Conservation (phyloP, 495 filamentous ascomycete species). For the Hypoxylon crocopeplum region DNA sequence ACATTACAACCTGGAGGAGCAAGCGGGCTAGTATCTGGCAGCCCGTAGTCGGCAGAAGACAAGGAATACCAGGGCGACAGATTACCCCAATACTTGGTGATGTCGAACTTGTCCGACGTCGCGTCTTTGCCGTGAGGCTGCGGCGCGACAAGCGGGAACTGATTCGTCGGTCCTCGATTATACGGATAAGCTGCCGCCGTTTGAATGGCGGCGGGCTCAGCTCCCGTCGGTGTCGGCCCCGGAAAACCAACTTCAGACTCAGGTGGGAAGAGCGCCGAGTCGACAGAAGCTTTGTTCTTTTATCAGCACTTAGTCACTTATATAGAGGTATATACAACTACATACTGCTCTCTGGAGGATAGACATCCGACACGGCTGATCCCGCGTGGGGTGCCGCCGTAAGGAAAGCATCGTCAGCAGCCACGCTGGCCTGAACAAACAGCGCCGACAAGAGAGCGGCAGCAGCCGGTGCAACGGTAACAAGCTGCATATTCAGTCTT, state of each 20-base stretch:
- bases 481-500: constrained; percentile 29
- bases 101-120: constrained; percentile 32
- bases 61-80: constrained; percentile 43
- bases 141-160: constrained; percentile 37
- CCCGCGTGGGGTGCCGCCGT: constrained; percentile 30
- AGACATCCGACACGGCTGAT: constrained; percentile 30
- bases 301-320: constrained; percentile 2
- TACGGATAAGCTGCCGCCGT: constrained; percentile 35
- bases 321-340: neutral
- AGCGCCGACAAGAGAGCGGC: constrained; percentile 23
- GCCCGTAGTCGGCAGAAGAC: constrained; percentile 38
- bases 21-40: constrained; percentile 40
- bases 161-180: constrained; percentile 37
- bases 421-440: constrained; percentile 15
- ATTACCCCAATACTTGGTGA: constrained; percentile 42
- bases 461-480: neutral
- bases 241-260: constrained; percentile 36
- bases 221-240: constrained; percentile 36
- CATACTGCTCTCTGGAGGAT: constrained; percentile 36
- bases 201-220: constrained; percentile 31
- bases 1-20: constrained; percentile 55
- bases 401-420: constrained; percentile 26
- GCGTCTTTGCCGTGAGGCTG: constrained; percentile 29
- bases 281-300: constrained; percentile 28
- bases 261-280: constrained; percentile 35